phyloP scores from a whole-genome alignment of 257 asterid species.

The Plantago elongata region DNA sequence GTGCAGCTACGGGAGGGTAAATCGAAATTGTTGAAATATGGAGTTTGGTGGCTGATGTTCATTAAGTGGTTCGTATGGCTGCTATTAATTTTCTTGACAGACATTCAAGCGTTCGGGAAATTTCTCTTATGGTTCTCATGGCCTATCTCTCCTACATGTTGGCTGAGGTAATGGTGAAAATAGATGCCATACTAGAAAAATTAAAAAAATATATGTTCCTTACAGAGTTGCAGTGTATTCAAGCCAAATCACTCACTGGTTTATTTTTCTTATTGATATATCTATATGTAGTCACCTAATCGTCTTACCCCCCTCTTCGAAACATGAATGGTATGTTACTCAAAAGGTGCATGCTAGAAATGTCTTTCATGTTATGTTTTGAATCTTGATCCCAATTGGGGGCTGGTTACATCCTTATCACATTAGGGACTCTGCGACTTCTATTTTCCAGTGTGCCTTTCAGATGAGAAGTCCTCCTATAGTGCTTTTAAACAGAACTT shows the following conservation, averaged over 20 bases:
- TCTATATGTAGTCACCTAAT: no score
- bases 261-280: background rate
- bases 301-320: no score
- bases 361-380: no score
- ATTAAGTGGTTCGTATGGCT: slow-evolving; percentile 8
- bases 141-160: slow-evolving; percentile 93
- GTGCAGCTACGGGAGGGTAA: slow-evolving; percentile 3
- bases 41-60: slow-evolving; percentile 11
- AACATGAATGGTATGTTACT: no score
- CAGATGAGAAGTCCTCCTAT: no score
- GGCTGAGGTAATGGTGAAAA: slow-evolving; percentile 67
- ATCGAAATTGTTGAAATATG: slow-evolving; percentile 9
- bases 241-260: background rate
- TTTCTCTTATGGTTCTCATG: slow-evolving; percentile 80
- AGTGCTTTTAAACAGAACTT: no score
- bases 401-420: no score
- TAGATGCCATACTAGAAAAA: background rate
- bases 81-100: slow-evolving; percentile 41
- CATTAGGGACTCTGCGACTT: no score
- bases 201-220: background rate
- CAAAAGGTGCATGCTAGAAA: no score
- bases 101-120: slow-evolving; percentile 84
- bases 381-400: no score
- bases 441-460: no score
- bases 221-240: background rate